phyloP scores from a whole-genome alignment of 2,329 filamentous ascomycete genomes.

The Clonostachys byssicola region DNA sequence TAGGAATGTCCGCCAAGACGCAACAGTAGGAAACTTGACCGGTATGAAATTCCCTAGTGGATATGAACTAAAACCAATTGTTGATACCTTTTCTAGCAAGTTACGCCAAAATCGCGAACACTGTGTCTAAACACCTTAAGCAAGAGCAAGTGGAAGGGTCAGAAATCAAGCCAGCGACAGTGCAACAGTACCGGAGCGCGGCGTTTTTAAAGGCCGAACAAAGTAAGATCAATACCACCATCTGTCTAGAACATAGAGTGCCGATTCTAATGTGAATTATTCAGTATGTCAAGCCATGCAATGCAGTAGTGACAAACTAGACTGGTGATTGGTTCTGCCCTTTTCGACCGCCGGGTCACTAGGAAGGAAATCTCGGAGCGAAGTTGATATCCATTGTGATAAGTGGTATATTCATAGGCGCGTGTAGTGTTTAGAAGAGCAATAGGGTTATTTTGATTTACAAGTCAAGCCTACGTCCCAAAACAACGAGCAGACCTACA shows the following conservation, averaged over 20 bases:
- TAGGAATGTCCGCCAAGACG: not conserved
- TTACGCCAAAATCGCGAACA: not conserved
- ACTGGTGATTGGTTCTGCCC: not conserved
- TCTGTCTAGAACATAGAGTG: not conserved
- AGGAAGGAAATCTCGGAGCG: no score
- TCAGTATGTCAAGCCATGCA: not conserved
- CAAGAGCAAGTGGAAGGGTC: not conserved
- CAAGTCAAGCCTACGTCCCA: no score
- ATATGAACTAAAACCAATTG: not conserved
- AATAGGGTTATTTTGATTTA: no score
- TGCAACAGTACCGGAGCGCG: not conserved
- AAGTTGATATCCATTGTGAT: no score
- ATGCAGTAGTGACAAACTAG: not conserved
- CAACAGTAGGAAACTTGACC: not conserved
- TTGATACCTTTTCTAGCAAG: not conserved
- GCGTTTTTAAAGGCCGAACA: not conserved
- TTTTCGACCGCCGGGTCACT: no score
- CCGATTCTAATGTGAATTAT: not conserved
- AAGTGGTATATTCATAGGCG: no score
- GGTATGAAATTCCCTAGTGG: not conserved
- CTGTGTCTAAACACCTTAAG: not conserved
- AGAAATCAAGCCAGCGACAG: not conserved
- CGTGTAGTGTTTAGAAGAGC: no score
- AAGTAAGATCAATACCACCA: not conserved
- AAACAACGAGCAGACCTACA: no score